A percentile compares a stretch with the other conserved stretches of the same genome.
phyloP scores from a whole-genome alignment of 2,329 filamentous ascomycete species.

The Macrophomina phaseolina region DNA sequence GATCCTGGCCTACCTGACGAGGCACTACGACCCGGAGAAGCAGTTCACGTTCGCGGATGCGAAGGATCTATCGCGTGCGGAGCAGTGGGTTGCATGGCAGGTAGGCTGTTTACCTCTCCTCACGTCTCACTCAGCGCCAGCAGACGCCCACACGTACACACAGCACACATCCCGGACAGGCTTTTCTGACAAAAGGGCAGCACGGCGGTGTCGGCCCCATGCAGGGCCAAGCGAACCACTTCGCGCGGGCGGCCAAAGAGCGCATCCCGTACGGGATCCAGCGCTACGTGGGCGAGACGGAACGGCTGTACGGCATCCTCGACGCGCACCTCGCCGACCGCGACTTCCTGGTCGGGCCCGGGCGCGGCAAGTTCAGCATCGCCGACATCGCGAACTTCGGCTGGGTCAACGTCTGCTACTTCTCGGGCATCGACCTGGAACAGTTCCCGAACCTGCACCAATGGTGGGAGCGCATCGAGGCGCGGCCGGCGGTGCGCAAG shows the following conservation, averaged over 20 bases:
- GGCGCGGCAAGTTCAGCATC: slow-evolving; percentile 51
- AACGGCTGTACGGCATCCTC: slow-evolving; percentile 53
- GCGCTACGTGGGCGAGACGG: slow-evolving; percentile 54
- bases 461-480: slow-evolving; percentile 52
- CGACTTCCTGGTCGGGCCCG: slow-evolving; percentile 54
- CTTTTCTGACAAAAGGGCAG: background rate
- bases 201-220: slow-evolving; percentile 40
- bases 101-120: slow-evolving; percentile 11
- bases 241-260: slow-evolving; percentile 51
- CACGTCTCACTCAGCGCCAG: background rate
- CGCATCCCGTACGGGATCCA: slow-evolving; percentile 53
- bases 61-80: slow-evolving; percentile 53
- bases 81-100: slow-evolving; percentile 70
- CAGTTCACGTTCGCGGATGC: slow-evolving; percentile 55
- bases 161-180: background rate
- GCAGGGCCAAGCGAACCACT: slow-evolving; percentile 48
- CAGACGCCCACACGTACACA: background rate
- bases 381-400: slow-evolving; percentile 54
- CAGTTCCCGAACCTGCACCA: slow-evolving; percentile 51
- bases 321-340: slow-evolving; percentile 46
- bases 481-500: slow-evolving; percentile 50
- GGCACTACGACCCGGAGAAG: slow-evolving; percentile 55
- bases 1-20: slow-evolving; percentile 52
- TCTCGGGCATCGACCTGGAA: slow-evolving; percentile 49
- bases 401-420: slow-evolving; percentile 51